phyloP scores from a whole-genome alignment of 1,139 yeast genomes.

The Pichia kudriavzevii region DNA sequence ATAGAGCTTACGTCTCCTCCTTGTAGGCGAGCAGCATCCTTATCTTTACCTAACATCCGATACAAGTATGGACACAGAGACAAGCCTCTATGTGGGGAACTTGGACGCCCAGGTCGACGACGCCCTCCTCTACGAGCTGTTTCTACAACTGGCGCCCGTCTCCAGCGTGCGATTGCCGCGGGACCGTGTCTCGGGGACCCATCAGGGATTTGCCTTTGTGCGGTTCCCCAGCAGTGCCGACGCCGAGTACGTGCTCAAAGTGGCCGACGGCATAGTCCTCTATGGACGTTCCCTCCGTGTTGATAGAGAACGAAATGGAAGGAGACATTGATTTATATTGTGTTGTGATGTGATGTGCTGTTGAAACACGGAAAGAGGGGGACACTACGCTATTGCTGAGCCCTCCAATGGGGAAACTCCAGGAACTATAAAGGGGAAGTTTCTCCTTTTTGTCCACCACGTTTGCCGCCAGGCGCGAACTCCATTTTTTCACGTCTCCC shows the following conservation, averaged over 20 bases:
- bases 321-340: not conserved
- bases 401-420: too few relatives aligned
- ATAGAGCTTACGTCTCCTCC: too few relatives aligned
- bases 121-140: conserved; percentile 64
- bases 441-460: too few relatives aligned
- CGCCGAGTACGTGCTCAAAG: conserved; percentile 60
- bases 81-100: conserved; percentile 74
- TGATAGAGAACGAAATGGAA: conserved; percentile 29
- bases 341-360: too few relatives aligned
- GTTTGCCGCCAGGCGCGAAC: too few relatives aligned
- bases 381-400: too few relatives aligned
- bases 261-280: conserved; percentile 56
- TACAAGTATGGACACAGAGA: not conserved
- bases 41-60: too few relatives aligned
- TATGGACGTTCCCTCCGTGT: conserved; percentile 48
- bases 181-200: conserved; percentile 62
- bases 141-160: conserved; percentile 81
- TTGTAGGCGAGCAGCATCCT: too few relatives aligned
- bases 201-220: conserved; percentile 86
- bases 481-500: too few relatives aligned
- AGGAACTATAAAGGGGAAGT: too few relatives aligned
- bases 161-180: conserved; percentile 65
- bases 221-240: conserved; percentile 58
- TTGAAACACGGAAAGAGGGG: too few relatives aligned
- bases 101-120: conserved; percentile 70